Base-by-base conservation (phyloP, 2,329 filamentous ascomycete genomes). In the Emericellopsis cladophorae region DNA sequence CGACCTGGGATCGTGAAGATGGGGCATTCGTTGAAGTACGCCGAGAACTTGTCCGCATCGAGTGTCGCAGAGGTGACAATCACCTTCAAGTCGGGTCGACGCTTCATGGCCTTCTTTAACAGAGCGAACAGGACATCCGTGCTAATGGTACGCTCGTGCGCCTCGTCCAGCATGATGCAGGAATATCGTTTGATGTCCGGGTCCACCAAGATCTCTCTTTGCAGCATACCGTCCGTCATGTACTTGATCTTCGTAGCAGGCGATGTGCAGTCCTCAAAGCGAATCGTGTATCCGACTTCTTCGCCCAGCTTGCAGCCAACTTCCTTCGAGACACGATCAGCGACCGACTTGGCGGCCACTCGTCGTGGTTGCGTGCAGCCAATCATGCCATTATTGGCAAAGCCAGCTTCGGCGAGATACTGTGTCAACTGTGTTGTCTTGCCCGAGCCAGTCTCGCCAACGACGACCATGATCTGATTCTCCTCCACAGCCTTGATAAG, bases 191-290 rank as follows among this genome's bases (percentile, higher is more conserved):
- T 84, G 49, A 98, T 66, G 51, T 95, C 84, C 1, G 89, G 84
- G 57, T 98, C 92, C 49, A 95, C 74, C 40, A 98, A 72, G 56
- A 95, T 88, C 64, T 98, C 92, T 66, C 92, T 77, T 64, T 95
- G 81, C 57, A 98, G 75, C 85, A 96, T 96, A 61, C 92, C 92
- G 54, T 98, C 92, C 14, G 92, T 98, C 90, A 98, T 95, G 66
- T 98, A 98, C 66, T 98, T 98, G 67, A 98, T 95, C 55, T 81
- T 86, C 1, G 92, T 98, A 15, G 81, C 74, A 2, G 86, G 79
- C 48, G 81, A 85, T 0, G 90, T 95, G 57, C 81, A 84, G 62
- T 98, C 92, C 55, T 98, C 92, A 56, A 98, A 98, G 57, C 92
- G 86, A 55, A 98, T 95, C 7, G 85, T 95, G 58, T 98, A 98